Conservation (phyloP, 176 grass and related monocot species). For the Poa annua region DNA sequence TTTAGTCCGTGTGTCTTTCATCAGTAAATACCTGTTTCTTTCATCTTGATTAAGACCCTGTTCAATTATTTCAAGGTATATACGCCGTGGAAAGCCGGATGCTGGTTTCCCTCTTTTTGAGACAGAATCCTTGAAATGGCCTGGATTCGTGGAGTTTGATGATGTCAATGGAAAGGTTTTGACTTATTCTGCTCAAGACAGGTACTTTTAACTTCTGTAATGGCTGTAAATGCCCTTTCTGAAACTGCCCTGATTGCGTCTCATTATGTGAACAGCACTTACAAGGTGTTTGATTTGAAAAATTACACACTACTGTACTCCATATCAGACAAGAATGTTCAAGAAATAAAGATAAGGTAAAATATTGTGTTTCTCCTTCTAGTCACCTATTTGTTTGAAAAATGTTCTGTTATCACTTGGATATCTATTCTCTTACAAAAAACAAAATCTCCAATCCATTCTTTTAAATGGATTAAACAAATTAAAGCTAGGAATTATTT, state of each 20-base stretch:
- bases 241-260: conserved; percentile 20
- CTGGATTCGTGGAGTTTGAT: conserved; percentile 98
- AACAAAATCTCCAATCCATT: not conserved
- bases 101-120: conserved; percentile 95
- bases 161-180: conserved; percentile 99
- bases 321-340: conserved; percentile 89
- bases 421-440: not conserved
- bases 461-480: not conserved
- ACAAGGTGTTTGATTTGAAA: conserved; percentile 99
- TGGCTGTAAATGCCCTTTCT: conserved; percentile 4
- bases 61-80: conserved; percentile 70
- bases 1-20: not conserved
- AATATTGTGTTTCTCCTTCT: not conserved
- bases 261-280: conserved; percentile 67
- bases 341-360: conserved; percentile 99
- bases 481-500: not conserved
- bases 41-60: not conserved
- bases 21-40: not conserved
- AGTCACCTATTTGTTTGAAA: not conserved
- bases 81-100: conserved; percentile 76
- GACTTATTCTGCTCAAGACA: conserved; percentile 96
- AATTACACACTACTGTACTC: conserved; percentile 90
- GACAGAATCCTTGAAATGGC: conserved; percentile 95
- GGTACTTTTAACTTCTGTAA: conserved; percentile 54
- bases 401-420: not conserved